Percentiles rank a stretch among this genome's conserved stretches.
Evolutionary conservation across 306 rosid genomes (phyloP).

Genomic region (Betula pendula): DNA sequence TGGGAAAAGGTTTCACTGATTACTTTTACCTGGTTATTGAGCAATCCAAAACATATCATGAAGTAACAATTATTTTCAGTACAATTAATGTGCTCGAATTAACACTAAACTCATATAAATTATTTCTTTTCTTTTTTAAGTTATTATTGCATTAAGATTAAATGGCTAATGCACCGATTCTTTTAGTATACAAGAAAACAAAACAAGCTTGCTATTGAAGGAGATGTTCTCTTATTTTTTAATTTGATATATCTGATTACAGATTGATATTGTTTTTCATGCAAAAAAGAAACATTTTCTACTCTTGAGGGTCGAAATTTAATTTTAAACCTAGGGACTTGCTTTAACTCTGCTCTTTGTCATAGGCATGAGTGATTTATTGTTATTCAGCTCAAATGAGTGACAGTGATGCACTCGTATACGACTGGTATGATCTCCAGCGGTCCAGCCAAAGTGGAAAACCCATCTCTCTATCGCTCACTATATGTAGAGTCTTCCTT

Average conservation of each 20-base stretch:
- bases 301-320: background rate
- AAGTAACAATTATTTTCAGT: background rate
- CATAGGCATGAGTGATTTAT: background rate
- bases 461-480: too few species aligned
- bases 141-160: background rate
- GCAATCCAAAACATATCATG: background rate
- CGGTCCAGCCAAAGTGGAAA: too few species aligned
- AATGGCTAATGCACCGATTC: background rate
- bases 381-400: too few species aligned
- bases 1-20: background rate
- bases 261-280: too few species aligned
- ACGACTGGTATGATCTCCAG: too few species aligned
- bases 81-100: background rate
- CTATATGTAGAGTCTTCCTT: background rate
- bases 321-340: background rate
- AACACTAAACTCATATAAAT: background rate
- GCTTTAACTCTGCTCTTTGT: background rate
- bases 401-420: too few species aligned
- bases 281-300: too few species aligned
- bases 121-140: background rate
- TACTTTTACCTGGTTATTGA: background rate
- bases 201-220: background rate
- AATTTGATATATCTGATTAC: background rate
- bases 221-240: background rate
- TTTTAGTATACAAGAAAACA: background rate